A percentile compares a stretch with the other conserved stretches of the same genome.
These are phyloP conservation scores for Articulospora tetracladia DNA, from an alignment of 495 filamentous ascomycete species.

Conservation along the genomic window DNA sequence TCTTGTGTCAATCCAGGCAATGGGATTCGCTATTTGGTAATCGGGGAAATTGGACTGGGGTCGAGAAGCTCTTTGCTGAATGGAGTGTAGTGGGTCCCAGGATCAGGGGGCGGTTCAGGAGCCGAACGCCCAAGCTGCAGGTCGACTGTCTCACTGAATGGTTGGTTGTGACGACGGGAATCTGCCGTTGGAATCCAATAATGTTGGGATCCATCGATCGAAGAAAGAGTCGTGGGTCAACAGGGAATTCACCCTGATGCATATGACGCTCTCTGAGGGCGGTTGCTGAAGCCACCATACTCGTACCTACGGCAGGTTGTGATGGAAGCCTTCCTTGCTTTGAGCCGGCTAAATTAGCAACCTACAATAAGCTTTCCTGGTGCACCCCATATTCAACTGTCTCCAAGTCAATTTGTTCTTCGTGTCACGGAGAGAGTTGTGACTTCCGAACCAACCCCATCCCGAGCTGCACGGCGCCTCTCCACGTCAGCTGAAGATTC, in stretches of 20 bases:
- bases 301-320: no score
- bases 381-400: background rate
- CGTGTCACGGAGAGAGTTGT: background rate
- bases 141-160: background rate
- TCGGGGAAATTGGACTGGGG: background rate
- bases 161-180: background rate
- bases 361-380: background rate
- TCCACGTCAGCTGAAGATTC: background rate
- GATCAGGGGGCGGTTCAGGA: background rate
- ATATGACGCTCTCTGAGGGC: no score
- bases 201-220: background rate
- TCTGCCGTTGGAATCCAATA: background rate
- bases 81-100: background rate
- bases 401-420: background rate
- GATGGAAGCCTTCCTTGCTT: no score
- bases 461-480: background rate
- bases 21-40: background rate
- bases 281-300: no score
- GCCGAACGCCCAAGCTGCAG: background rate
- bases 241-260: no score
- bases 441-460: background rate
- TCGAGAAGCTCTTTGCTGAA: background rate
- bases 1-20: background rate
- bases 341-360: no score
- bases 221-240: no score